These are phyloP conservation scores for Diddensiella santjacobensis DNA, from an alignment of 805 yeast genomes.

Conservation along the genomic window DNA sequence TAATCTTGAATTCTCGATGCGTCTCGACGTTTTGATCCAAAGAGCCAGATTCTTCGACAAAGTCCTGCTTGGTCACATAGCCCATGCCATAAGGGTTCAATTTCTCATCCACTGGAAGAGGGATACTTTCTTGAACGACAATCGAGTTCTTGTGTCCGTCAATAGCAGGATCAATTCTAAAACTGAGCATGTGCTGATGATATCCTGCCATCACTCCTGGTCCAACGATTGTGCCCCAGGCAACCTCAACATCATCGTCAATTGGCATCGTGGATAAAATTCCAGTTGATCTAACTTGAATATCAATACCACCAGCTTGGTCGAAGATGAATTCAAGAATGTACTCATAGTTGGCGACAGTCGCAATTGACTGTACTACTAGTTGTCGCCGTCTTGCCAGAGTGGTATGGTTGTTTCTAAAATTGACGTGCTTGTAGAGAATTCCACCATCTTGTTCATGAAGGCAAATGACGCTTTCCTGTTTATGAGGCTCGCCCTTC, in stretches of 20 bases:
- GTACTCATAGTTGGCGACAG: slow-evolving; percentile 85
- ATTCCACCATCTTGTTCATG: slow-evolving; percentile 86
- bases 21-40: slow-evolving; percentile 57
- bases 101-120: slow-evolving; percentile 61
- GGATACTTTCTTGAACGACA: slow-evolving; percentile 52
- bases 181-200: slow-evolving; percentile 78
- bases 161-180: slow-evolving; percentile 74
- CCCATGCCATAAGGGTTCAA: slow-evolving; percentile 77
- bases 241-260: slow-evolving; percentile 62
- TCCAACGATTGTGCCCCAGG: slow-evolving; percentile 78
- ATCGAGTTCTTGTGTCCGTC: slow-evolving; percentile 79
- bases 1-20: slow-evolving; percentile 50
- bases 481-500: slow-evolving; percentile 63
- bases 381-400: slow-evolving; percentile 73
- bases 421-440: slow-evolving; percentile 77
- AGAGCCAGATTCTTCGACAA: slow-evolving; percentile 67
- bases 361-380: slow-evolving; percentile 74
- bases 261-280: slow-evolving; percentile 70
- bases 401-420: slow-evolving; percentile 74
- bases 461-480: slow-evolving; percentile 75
- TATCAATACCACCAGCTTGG: slow-evolving; percentile 79
- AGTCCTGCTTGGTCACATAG: slow-evolving; percentile 56
- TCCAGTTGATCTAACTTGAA: slow-evolving; percentile 78
- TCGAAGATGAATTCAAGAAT: slow-evolving; percentile 78
- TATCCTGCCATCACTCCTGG: slow-evolving; percentile 81